Percentiles rank a stretch among this genome's conserved stretches.
phyloP scores from a whole-genome alignment of 805 yeast genomes.

The Cyberlindnera subsufficiens region DNA sequence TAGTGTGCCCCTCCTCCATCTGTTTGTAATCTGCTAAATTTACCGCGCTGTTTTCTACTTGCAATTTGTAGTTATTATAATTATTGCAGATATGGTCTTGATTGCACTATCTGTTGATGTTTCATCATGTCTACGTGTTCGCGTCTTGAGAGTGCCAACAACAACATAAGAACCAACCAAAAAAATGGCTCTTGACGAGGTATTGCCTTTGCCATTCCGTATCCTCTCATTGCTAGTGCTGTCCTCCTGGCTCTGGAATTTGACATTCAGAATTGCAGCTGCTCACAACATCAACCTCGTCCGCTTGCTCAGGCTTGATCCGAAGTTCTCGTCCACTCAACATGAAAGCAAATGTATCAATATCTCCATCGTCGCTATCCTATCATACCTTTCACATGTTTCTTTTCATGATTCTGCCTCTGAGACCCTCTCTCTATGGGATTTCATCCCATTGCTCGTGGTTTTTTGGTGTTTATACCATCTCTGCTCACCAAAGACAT shows the following conservation, averaged over 20 bases:
- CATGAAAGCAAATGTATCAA: slow-evolving; percentile 5
- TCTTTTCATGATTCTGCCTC: background rate
- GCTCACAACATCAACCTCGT: slow-evolving; percentile 7
- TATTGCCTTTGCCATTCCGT: slow-evolving; percentile 12
- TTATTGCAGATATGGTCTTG: too few relatives aligned
- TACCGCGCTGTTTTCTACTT: background rate
- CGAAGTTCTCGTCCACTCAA: background rate
- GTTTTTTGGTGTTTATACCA: slow-evolving; percentile 5
- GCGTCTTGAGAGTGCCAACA: too few relatives aligned
- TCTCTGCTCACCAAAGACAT: slow-evolving; percentile 3
- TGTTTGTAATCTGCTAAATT: background rate
- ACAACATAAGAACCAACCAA: background rate
- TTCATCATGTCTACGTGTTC: too few relatives aligned
- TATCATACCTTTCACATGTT: slow-evolving; percentile 1
- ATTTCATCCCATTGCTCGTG: slow-evolving; percentile 5
- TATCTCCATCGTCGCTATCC: slow-evolving; percentile 2
- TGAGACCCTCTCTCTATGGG: slow-evolving; percentile 6
- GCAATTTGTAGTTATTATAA: background rate
- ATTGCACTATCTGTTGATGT: too few relatives aligned
- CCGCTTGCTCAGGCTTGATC: slow-evolving; percentile 9
- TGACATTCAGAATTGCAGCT: slow-evolving; percentile 1
- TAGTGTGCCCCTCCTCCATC: slow-evolving; percentile 19
- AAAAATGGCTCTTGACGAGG: slow-evolving; percentile 5
- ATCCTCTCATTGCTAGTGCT: slow-evolving; percentile 3
- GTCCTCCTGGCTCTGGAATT: slow-evolving; percentile 11